phyloP scores from a whole-genome alignment of 2,329 filamentous ascomycete genomes.

The Talaromyces sp. region DNA sequence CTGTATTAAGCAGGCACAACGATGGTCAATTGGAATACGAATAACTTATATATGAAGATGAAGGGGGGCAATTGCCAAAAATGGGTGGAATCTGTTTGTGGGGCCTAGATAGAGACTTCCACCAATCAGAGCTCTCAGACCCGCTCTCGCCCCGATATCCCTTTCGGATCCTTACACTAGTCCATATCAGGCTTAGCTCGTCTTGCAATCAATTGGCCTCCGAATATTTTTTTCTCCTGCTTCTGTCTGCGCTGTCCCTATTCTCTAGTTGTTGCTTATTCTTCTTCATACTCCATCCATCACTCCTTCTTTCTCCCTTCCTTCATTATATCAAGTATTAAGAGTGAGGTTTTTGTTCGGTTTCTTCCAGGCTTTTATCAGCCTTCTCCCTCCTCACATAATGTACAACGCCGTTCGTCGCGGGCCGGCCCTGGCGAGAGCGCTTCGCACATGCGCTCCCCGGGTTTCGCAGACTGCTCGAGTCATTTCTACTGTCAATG shows the following conservation, averaged over 20 bases:
- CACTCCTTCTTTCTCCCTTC: background rate
- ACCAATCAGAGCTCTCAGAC: background rate
- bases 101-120: background rate
- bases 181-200: slow-evolving; percentile 9
- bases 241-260: background rate
- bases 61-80: background rate
- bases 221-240: slow-evolving; percentile 18
- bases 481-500: slow-evolving; percentile 29
- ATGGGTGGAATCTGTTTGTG: background rate
- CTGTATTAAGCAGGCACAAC: background rate
- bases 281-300: background rate
- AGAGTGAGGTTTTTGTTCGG: background rate
- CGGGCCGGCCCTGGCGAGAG: slow-evolving; percentile 35
- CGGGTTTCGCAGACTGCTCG: slow-evolving; percentile 26
- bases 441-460: slow-evolving; percentile 34
- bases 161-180: background rate
- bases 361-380: slow-evolving; percentile 2
- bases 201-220: slow-evolving; percentile 5
- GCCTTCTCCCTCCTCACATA: slow-evolving; percentile 2
- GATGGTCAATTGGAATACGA: background rate
- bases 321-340: background rate
- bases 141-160: background rate
- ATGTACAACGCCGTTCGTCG: slow-evolving; percentile 43
- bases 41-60: background rate
- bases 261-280: background rate